These are phyloP conservation scores for Hyphopichia khmerensis DNA, from an alignment of 1,139 yeast genomes.

Conservation along the genomic window DNA sequence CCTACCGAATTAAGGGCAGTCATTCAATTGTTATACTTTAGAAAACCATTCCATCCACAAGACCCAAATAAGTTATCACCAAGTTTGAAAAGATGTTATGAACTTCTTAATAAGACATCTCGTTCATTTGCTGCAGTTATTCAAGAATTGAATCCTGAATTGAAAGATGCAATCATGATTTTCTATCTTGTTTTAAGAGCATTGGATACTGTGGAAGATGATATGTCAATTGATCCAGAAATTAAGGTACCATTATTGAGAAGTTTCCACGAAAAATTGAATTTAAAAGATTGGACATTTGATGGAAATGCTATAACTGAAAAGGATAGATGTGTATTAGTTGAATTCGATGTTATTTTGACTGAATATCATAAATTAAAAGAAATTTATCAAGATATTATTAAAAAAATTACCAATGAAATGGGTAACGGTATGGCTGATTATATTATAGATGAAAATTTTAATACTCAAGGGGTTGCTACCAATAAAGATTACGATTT, in stretches of 20 bases:
- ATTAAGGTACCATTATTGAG: slow-evolving; percentile 76
- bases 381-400: slow-evolving; percentile 75
- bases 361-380: slow-evolving; percentile 70
- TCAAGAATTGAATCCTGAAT: slow-evolving; percentile 85
- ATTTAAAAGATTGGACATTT: slow-evolving; percentile 75
- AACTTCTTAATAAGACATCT: slow-evolving; percentile 67
- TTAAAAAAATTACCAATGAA: slow-evolving; percentile 69
- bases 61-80: slow-evolving; percentile 41
- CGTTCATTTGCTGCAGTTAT: slow-evolving; percentile 94
- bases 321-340: slow-evolving; percentile 76
- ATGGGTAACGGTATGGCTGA: slow-evolving; percentile 99
- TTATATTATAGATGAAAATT: slow-evolving; percentile 75
- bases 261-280: slow-evolving; percentile 61
- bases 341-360: slow-evolving; percentile 69
- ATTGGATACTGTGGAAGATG: slow-evolving; percentile 95
- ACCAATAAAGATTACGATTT: slow-evolving; percentile 81
- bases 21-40: slow-evolving; percentile 55
- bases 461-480: slow-evolving; percentile 74
- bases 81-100: slow-evolving; percentile 64
- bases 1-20: slow-evolving; percentile 74
- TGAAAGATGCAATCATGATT: slow-evolving; percentile 76
- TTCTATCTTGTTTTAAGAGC: slow-evolving; percentile 88
- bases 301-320: slow-evolving; percentile 73
- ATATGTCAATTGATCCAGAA: slow-evolving; percentile 76
- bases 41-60: slow-evolving; percentile 56